Conservation (phyloP, 495 filamentous ascomycete species). For the Podospora anserina region DNA sequence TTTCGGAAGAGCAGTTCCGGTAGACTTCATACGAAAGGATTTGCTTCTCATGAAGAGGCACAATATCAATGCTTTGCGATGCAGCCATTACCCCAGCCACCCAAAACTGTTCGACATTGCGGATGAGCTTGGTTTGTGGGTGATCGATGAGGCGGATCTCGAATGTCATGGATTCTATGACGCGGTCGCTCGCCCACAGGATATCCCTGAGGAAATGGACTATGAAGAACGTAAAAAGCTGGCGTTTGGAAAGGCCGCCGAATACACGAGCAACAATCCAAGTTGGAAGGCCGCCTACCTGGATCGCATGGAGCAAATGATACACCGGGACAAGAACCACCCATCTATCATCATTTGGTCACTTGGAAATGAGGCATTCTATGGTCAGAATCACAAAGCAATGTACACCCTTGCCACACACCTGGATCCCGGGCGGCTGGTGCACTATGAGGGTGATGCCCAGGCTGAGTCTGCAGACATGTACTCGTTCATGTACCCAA, state of each 20-base stretch:
- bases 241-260: slow-evolving; percentile 49
- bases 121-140: slow-evolving; percentile 65
- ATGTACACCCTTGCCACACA: slow-evolving; percentile 62
- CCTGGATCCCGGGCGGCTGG: slow-evolving; percentile 53
- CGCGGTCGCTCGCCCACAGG: slow-evolving; percentile 44
- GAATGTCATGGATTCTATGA: slow-evolving; percentile 67
- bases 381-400: slow-evolving; percentile 58
- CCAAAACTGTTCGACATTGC: slow-evolving; percentile 57
- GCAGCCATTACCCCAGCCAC: slow-evolving; percentile 61
- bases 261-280: slow-evolving; percentile 60
- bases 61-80: slow-evolving; percentile 64
- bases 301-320: slow-evolving; percentile 60
- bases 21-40: slow-evolving; percentile 54
- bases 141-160: slow-evolving; percentile 69
- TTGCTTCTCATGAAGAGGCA: slow-evolving; percentile 64
- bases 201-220: slow-evolving; percentile 46
- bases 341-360: slow-evolving; percentile 67
- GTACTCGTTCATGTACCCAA: slow-evolving; percentile 64
- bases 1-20: slow-evolving; percentile 57
- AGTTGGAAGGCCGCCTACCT: slow-evolving; percentile 63
- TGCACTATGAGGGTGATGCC: slow-evolving; percentile 66
- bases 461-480: slow-evolving; percentile 60
- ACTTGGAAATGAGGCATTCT: slow-evolving; percentile 67
- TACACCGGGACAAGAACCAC: slow-evolving; percentile 65
- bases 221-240: slow-evolving; percentile 54